Base-by-base conservation (phyloP, 163 green algal genomes). In the Coccomyxa subellipsoidea region DNA sequence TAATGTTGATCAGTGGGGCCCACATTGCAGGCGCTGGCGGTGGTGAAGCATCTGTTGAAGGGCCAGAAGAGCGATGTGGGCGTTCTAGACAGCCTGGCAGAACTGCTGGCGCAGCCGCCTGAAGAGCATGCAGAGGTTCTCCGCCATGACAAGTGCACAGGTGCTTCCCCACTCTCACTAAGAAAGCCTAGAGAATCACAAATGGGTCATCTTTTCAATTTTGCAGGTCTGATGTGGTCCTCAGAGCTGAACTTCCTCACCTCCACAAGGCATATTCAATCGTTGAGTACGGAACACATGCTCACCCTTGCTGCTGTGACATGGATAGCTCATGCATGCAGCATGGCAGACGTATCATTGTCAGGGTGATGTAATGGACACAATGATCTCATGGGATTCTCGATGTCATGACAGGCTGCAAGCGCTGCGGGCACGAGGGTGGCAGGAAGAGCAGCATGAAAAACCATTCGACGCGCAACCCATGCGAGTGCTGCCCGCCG, bases 381-480 rank as follows among this genome's bases (percentile, higher is more conserved):
- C 4, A 59, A 7, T 59, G 47, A 5, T 27, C 4, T 59, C 15
- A 59, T 27, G 47, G 39, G 39, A 8, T 8, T 59, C 47, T 18
- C 4, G 15, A 1, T 6, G 47, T 27, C 47, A 12, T 59, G 47
- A 40, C 77, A 81, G 77, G 77, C 47, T 81, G 77, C 53, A 81
- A 81, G 77, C 47, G 77, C 31, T 81, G 77, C 40, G 31, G 31
- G 77, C 77, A 81, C 53, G 77, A 81, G 40, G 77, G 77, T 6
- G 0, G 39, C 53, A n/a, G 39, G 1, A 81, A 72, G 47, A 53
- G 25, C 21, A 1, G 7, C 25, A 53, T 81, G 25, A 40, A 47
- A 40, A 29, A 72, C 29, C 77, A 81, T 40, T 32, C 25, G 15
- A 15, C 10, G n/a, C 77, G 53, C 53, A 81, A 81, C 40, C 40